phyloP scores from a whole-genome alignment of 139 green algal species.

The Micractinium sp. region DNA sequence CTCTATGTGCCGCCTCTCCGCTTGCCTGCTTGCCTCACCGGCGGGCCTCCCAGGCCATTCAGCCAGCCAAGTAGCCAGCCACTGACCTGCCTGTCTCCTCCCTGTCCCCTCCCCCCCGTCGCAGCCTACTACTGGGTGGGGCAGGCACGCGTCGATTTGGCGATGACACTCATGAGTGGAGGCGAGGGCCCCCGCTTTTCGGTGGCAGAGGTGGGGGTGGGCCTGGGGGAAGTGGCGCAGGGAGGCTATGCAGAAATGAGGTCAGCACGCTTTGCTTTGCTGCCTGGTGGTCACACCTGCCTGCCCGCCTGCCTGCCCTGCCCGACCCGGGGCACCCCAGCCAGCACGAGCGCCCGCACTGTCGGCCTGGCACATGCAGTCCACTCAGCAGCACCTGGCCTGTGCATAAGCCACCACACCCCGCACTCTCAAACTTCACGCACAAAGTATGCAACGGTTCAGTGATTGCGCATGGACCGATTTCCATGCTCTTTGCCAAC shows the following conservation, averaged over 20 bases:
- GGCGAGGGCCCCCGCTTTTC: not conserved
- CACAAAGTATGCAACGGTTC: too few relatives aligned
- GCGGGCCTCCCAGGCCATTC: too few relatives aligned
- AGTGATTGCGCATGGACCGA: too few relatives aligned
- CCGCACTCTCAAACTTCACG: too few relatives aligned
- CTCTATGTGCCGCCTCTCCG: not conserved
- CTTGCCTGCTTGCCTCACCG: not conserved
- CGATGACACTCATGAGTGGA: not conserved
- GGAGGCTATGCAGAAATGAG: not conserved
- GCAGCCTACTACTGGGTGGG: constrained; percentile 10
- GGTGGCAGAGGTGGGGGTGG: not conserved
- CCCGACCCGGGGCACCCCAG: not conserved
- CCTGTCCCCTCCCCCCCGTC: not conserved
- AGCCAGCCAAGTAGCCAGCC: too few relatives aligned
- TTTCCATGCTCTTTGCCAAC: not conserved
- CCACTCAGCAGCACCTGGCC: too few relatives aligned
- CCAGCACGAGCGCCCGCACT: too few relatives aligned
- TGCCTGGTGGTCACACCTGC: not conserved
- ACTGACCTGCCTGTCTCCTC: too few relatives aligned
- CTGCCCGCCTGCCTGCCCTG: not conserved
- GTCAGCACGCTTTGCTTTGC: not conserved
- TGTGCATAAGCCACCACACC: too few relatives aligned
- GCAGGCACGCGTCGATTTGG: not conserved
- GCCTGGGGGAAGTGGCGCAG: not conserved
- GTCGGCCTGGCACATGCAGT: not conserved